phyloP scores from a whole-genome alignment of 345 rosid species.

The Gossypium mustelinum region DNA sequence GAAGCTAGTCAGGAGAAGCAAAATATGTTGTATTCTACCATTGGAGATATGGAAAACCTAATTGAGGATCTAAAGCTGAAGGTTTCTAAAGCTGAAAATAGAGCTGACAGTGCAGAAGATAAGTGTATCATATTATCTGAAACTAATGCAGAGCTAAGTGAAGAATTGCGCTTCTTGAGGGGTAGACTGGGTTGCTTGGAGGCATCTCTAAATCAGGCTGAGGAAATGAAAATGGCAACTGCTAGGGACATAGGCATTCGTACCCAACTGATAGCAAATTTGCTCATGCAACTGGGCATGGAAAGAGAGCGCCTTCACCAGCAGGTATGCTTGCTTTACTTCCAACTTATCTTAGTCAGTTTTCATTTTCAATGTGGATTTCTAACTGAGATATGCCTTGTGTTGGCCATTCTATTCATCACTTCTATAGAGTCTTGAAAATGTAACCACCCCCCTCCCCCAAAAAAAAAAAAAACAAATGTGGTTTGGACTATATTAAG shows the following conservation, averaged over 20 bases:
- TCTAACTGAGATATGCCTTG: background rate
- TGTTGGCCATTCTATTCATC: background rate
- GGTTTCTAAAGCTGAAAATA: conserved; percentile 62
- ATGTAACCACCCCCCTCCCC: background rate
- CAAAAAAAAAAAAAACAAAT: background rate
- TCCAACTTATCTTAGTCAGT: background rate
- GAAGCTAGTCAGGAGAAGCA: conserved; percentile 90
- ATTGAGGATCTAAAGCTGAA: conserved; percentile 74
- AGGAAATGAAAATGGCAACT: conserved; percentile 59
- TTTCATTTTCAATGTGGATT: conserved; percentile 2
- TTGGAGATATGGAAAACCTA: conserved; percentile 75
- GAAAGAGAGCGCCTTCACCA: conserved; percentile 87
- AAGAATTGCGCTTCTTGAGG: conserved; percentile 62
- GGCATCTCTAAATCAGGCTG: conserved; percentile 58
- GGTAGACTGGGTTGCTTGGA: conserved; percentile 61
- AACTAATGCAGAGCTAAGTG: conserved; percentile 63
- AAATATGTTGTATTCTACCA: conserved; percentile 56
- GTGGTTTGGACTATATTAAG: background rate
- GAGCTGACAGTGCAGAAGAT: conserved; percentile 73
- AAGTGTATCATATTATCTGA: conserved; percentile 75
- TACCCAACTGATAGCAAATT: conserved; percentile 68
- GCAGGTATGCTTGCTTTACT: conserved; percentile 46
- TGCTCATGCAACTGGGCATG: conserved; percentile 63
- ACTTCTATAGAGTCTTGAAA: background rate
- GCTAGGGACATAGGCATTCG: conserved; percentile 64